Base-by-base conservation (phyloP, 805 yeast species). In the Hermanozyma aechmeae region DNA sequence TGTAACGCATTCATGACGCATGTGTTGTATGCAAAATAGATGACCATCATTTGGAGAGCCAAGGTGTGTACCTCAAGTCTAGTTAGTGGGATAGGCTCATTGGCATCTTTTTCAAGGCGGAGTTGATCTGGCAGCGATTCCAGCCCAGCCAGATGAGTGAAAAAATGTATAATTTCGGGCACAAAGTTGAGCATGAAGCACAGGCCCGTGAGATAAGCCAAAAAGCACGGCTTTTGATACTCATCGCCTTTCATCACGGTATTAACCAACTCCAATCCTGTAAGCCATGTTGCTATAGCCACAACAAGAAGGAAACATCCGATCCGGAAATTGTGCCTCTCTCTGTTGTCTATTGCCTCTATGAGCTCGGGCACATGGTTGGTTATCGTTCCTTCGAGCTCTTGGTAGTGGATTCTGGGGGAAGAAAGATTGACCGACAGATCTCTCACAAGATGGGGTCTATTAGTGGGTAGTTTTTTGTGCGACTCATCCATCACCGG, bases 191-290 rank as follows among this genome's bases (percentile, higher is more conserved):
- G 36, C 23, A 47, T 35, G 32, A 70, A 71, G 26, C 67, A 63
- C 2, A 63, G 46, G 1, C 76, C 76, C n/a, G 68, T 62, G 21
- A 68, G 39, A 23, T 63, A 58, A 1, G 74, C 56, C 27, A 68
- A 54, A 37, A 71, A 50, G 21, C 62, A 46, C 4, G 78, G 77
- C 34, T 70, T 73, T 20, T 52, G 57, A 40, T 61, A 71, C 9
- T 57, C 60, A 15, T 58, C 67, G 16, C 63, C 65, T 34, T 71
- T 71, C 34, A 70, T 47, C n/a, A 68, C 65, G 4, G 53, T 43
- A 35, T 68, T 71, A 25, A 67, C 67, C 36, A 71, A 35, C 37
- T 71, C 75, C 13, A 66, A 50, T 0, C 74, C 71, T 3, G 58
- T 30, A 21, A 71, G 58, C 75, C 76, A 71, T 1, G 71, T 56